Base-by-base conservation (phyloP, 805 yeast species). In the Wickerhamiella sergipiensis region DNA sequence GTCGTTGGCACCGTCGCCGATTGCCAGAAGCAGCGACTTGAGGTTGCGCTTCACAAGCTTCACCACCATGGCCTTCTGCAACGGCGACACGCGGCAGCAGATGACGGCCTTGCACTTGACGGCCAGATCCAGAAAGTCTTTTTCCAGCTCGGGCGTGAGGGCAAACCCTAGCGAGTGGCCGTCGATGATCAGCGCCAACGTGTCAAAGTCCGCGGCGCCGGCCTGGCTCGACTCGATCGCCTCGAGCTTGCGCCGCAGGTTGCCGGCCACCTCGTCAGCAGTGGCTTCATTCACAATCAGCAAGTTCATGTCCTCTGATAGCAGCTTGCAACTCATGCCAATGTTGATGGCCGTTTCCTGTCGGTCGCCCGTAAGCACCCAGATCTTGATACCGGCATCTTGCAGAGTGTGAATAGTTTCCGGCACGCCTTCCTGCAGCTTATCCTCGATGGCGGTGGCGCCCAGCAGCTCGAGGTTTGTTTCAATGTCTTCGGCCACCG, bases 1-100 rank as follows among this genome's bases (percentile, higher is more conserved):
- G 70, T 92, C 99, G 63, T 92, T 92, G 2, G 99, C 99, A 62
- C 99, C 99, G 68, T 92, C 99, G 44, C 99, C 99, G 62, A 92
- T 83, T 0, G 98, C 97, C 53, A 92, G 71, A 43, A 94, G 67
- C 1, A 95, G 78, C 2, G 73, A 65, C 46, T 83, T 81, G 61
- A 77, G 75, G 68, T 86, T 83, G 47, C 85, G 72, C 64, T 92
- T 92, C 19, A 90, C 97, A 77, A 92, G 77, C 62, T 86, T 87
- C 22, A 92, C 98, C 17, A 92, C 98, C 50, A 92, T 70, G 0
- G 99, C 98, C 64, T 92, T 92, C 61, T 92, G 99, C 52, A 92
- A 71, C 0, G 99, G 99, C 0, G 97, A 90, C 1, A 92, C 99
- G 64, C 99, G 80, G 69, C 99, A 92, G 64, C 99, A 92, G 33